Evolutionary conservation across 176 grass and related monocot genomes (phyloP).

Genomic region (Paspalum vaginatum): DNA sequence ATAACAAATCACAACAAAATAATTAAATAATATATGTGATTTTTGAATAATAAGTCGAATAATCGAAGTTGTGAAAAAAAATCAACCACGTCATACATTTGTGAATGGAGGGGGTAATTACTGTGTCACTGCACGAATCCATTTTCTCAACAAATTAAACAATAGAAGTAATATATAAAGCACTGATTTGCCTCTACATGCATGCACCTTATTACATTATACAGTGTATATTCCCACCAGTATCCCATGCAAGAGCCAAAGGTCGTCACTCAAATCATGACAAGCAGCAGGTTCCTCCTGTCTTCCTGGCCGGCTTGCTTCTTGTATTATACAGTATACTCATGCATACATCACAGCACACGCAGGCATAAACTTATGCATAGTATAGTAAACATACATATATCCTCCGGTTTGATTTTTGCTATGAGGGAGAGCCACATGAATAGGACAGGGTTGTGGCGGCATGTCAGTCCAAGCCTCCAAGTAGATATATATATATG

Average conservation of each 20-base stretch:
- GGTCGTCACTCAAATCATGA: background rate
- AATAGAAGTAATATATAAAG: no score
- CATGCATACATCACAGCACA: background rate
- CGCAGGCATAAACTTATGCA: background rate
- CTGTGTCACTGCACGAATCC: no score
- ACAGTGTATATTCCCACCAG: background rate
- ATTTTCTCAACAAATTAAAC: no score
- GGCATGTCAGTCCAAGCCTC: background rate
- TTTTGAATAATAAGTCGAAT: no score
- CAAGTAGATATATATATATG: background rate
- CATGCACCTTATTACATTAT: background rate
- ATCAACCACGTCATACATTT: no score
- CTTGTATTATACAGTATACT: background rate
- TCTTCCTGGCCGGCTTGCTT: background rate
- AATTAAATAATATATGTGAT: no score
- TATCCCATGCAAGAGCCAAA: background rate
- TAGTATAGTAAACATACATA: background rate
- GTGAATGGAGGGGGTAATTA: no score
- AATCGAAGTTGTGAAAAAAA: no score
- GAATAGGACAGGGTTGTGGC: constrained; percentile 4
- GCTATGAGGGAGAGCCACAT: background rate
- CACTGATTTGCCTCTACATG: no score
- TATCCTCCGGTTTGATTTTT: background rate
- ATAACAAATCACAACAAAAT: no score
- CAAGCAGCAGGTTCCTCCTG: background rate